These are phyloP conservation scores for Papilionanthe hybrid DNA, from an alignment of 116 monocot species.

Conservation along the genomic window DNA sequence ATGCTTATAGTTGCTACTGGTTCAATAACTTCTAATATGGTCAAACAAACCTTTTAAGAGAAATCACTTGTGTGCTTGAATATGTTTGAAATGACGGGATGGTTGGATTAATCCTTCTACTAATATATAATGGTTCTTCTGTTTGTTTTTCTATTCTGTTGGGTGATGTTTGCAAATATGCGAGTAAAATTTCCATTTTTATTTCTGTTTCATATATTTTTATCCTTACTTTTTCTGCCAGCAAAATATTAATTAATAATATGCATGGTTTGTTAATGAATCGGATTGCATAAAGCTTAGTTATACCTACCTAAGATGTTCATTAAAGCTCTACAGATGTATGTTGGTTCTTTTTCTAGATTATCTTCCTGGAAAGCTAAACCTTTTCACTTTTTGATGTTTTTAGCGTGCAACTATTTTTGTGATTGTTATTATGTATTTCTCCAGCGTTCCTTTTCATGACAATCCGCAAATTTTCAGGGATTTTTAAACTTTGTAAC, in stretches of 20 bases:
- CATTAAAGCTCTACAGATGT: background rate
- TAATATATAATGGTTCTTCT: background rate
- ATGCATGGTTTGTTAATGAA: background rate
- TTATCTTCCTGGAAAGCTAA: background rate
- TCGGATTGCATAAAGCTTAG: background rate
- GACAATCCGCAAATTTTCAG: slow-evolving; percentile 24
- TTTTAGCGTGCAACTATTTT: background rate
- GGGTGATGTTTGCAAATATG: background rate
- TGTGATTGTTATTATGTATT: background rate
- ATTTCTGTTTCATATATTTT: background rate
- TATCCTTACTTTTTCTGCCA: background rate
- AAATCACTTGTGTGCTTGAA: too few relatives aligned
- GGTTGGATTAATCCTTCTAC: background rate
- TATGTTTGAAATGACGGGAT: too few relatives aligned
- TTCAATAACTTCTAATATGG: too few relatives aligned
- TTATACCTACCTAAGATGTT: background rate
- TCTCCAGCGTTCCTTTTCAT: background rate
- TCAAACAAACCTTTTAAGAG: too few relatives aligned
- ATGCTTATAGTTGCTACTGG: too few relatives aligned
- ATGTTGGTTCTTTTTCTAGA: background rate
- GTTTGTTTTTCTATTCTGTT: background rate
- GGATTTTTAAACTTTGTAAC: slow-evolving; percentile 43
- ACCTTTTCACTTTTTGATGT: background rate
- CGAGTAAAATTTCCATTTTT: background rate
- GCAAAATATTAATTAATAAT: slow-evolving; percentile 1